Evolutionary conservation across 2,329 filamentous ascomycete genomes (phyloP), one percentile per base, ranked within the genome.

Genomic region (Claviceps cyperi): DNA sequence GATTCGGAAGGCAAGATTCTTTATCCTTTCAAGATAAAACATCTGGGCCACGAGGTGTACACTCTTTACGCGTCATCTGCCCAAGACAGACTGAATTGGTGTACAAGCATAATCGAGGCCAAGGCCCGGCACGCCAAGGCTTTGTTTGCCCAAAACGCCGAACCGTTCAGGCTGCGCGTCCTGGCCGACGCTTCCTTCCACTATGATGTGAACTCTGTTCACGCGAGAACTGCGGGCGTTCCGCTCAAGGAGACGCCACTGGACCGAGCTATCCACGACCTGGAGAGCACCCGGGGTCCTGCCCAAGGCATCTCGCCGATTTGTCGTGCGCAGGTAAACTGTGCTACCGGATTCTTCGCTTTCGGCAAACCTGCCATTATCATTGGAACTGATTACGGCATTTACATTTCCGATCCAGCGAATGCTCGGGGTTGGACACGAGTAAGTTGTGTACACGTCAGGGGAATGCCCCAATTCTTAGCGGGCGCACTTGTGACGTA

Each of bases 1-100:
- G 85, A 92, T 40, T 78, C 76, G 45, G 86, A 94, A 56, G 83
- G 87, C 61, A 87, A 83, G 64, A 85, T 92, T 44, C 69, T 98
- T 58, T 98, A 90, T 63, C 92, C 94, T 0, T 98, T 98, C 78
- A 83, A 83, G 56, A 80, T 98, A 63, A 96, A 96, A 69, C 92
- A 98, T 68, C 77, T 98, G 19, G 92, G 94, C 13, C 86, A 94
- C 46, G 90, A 95, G 57, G 83, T 87, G 0, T 97, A 96, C 64
- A 95, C 86, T 0, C 72, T 98, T 1, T 97, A 94, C 63, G 90
- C 91, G 0, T 78, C 83, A 5, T 84, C 81, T 1, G 78, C 83
- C 2, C 77, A 83, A 53, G 84, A 82, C 58, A 78, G 92, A 51
- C 75, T 81, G 54, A 87, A 94, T 46, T 98, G 94, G 94, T 94